Percentiles rank a stretch among this genome's conserved stretches.
These are phyloP conservation scores for Auricularia heimuer DNA, from an alignment of 768 basidiomycete species.

Conservation along the genomic window DNA sequence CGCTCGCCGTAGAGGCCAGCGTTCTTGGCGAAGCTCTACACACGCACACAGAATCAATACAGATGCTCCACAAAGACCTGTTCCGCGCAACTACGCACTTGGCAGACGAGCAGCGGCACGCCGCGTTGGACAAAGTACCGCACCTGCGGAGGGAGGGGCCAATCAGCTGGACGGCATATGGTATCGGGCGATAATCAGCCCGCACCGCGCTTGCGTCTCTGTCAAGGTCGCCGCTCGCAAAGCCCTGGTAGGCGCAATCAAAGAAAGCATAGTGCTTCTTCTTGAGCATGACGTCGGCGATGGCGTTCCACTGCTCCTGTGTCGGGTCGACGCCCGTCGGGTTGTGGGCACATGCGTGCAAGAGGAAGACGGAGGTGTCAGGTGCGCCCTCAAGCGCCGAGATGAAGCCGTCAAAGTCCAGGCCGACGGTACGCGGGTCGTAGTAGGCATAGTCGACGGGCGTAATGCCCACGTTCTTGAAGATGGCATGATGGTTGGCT, in stretches of 20 bases:
- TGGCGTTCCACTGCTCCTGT: conserved; percentile 68
- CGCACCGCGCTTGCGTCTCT: conserved; percentile 82
- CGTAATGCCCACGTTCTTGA: conserved; percentile 81
- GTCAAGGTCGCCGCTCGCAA: conserved; percentile 87
- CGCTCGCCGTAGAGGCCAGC: conserved; percentile 94
- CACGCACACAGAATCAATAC: neutral
- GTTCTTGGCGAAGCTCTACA: conserved; percentile 95
- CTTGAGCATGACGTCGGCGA: conserved; percentile 61
- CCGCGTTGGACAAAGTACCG: conserved; percentile 70
- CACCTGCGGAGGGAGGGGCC: conserved; percentile 1
- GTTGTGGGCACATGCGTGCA: conserved; percentile 95
- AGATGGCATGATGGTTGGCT: conserved; percentile 88
- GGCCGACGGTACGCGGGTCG: conserved; percentile 77
- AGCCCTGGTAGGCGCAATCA: conserved; percentile 96
- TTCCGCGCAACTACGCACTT: conserved; percentile 39
- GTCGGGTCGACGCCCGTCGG: conserved; percentile 96
- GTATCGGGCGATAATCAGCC: conserved; percentile 1
- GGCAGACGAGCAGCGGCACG: conserved; percentile 78
- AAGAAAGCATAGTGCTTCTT: conserved; percentile 85
- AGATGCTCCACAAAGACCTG: neutral
- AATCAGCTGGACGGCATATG: neutral
- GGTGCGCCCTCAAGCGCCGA: conserved; percentile 52
- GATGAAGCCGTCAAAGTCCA: conserved; percentile 69
- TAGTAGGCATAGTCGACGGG: conserved; percentile 91
- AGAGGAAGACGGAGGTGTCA: conserved; percentile 70